phyloP scores from a whole-genome alignment of 805 yeast species.

The Spathaspora girioi region DNA sequence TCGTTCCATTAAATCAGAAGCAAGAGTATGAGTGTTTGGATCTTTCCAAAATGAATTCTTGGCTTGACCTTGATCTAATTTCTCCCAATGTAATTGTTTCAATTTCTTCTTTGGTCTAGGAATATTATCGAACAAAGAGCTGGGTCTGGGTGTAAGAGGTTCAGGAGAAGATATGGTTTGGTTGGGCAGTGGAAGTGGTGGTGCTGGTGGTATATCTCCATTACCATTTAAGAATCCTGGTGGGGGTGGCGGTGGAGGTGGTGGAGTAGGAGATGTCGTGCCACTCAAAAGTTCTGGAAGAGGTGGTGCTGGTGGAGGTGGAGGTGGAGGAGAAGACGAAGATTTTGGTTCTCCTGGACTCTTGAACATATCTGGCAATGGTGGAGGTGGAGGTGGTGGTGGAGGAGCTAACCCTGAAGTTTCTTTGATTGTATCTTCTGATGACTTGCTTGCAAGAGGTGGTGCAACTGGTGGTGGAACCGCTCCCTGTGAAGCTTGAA shows the following conservation, averaged over 20 bases:
- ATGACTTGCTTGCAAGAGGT: neutral
- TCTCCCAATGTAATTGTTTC: constrained; percentile 84
- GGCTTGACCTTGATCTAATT: constrained; percentile 46
- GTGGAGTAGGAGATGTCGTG: constrained; percentile 13
- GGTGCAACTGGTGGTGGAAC: constrained; percentile 6
- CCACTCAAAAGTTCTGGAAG: constrained; percentile 15
- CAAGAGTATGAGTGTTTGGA: constrained; percentile 40
- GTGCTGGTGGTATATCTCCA: constrained; percentile 13
- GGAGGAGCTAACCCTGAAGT: constrained; percentile 5
- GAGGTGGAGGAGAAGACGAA: constrained; percentile 18
- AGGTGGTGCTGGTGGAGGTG: constrained; percentile 24
- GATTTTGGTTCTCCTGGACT: constrained; percentile 11
- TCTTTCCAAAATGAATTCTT: constrained; percentile 63
- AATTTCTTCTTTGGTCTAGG: constrained; percentile 59
- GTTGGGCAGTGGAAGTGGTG: constrained; percentile 10
- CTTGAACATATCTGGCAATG: constrained; percentile 17
- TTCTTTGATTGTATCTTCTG: neutral
- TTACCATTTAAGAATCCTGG: constrained; percentile 19
- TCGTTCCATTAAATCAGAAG: constrained; percentile 46
- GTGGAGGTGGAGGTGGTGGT: constrained; percentile 25
- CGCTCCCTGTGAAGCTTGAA: neutral
- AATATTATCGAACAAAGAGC: constrained; percentile 36
- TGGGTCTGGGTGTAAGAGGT: neutral
- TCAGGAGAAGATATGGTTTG: constrained; percentile 13
- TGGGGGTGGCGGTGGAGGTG: constrained; percentile 26